These are phyloP conservation scores for Backusella morwellensis DNA, from an alignment of 192 early-diverging fungal genomes.

Conservation along the genomic window DNA sequence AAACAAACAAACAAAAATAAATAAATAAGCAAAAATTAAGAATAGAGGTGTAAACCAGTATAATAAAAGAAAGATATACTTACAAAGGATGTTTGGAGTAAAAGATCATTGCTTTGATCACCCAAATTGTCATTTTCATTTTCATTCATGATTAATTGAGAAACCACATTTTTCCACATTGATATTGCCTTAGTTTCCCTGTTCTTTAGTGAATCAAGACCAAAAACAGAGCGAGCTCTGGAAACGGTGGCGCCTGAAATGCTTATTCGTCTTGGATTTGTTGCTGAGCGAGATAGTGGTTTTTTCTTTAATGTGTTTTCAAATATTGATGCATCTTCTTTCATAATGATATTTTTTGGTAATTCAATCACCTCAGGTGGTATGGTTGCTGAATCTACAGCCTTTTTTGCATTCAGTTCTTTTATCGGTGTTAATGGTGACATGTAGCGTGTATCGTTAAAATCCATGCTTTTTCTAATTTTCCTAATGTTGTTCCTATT, in stretches of 20 bases:
- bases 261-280: background rate
- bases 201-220: background rate
- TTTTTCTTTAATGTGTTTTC: background rate
- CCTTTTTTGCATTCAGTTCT: background rate
- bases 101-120: background rate
- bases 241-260: background rate
- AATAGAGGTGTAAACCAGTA: background rate
- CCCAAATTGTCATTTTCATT: background rate
- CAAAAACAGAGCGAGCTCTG: conserved; percentile 1
- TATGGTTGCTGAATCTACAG: background rate
- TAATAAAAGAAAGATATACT: background rate
- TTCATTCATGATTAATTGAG: background rate
- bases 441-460: background rate
- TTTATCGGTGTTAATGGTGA: background rate
- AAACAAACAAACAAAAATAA: background rate
- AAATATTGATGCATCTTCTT: background rate
- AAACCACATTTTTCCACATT: background rate
- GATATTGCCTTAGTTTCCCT: conserved; percentile 5
- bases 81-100: conserved; percentile 2
- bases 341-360: background rate
- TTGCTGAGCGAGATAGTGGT: background rate
- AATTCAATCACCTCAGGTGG: background rate
- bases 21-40: background rate
- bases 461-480: background rate
- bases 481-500: background rate